phyloP scores from a whole-genome alignment of 2,329 filamentous ascomycete species.

The Onygenales sp. region DNA sequence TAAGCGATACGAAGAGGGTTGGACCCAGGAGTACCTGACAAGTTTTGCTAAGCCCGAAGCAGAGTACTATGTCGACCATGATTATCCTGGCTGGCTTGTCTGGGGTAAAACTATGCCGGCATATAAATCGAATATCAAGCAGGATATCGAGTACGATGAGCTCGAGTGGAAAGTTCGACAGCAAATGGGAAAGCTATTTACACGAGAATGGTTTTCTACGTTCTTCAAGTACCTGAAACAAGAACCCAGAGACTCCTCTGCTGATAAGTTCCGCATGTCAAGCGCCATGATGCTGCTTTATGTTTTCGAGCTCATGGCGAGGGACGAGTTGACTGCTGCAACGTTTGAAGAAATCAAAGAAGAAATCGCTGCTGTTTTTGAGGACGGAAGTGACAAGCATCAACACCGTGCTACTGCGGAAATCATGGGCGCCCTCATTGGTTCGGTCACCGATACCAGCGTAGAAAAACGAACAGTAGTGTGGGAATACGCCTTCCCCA shows the following conservation, averaged over 20 bases:
- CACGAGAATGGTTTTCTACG: slow-evolving; percentile 73
- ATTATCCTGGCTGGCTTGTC: slow-evolving; percentile 92
- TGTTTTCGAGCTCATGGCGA: slow-evolving; percentile 78
- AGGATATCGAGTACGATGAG: slow-evolving; percentile 67
- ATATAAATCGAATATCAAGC: slow-evolving; percentile 59
- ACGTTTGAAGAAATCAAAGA: slow-evolving; percentile 84
- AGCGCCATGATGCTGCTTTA: slow-evolving; percentile 81
- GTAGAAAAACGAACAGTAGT: slow-evolving; percentile 63
- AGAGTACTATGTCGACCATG: slow-evolving; percentile 82
- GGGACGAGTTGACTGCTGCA: slow-evolving; percentile 61
- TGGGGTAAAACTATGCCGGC: slow-evolving; percentile 85
- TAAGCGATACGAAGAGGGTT: slow-evolving; percentile 62
- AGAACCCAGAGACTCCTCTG: slow-evolving; percentile 71
- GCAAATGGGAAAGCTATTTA: slow-evolving; percentile 72
- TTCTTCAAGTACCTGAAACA: slow-evolving; percentile 94
- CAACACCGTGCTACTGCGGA: slow-evolving; percentile 93
- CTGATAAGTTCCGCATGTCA: slow-evolving; percentile 83
- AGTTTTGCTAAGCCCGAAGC: slow-evolving; percentile 68
- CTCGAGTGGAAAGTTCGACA: slow-evolving; percentile 63
- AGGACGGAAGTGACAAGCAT: slow-evolving; percentile 92
- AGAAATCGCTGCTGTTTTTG: slow-evolving; percentile 67
- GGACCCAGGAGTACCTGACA: slow-evolving; percentile 69
- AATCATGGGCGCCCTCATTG: slow-evolving; percentile 77
- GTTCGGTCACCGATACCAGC: slow-evolving; percentile 69
- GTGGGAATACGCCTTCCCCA: slow-evolving; percentile 85